Evolutionary conservation across 345 rosid genomes (phyloP).

Genomic region (Citrus hindsii): DNA sequence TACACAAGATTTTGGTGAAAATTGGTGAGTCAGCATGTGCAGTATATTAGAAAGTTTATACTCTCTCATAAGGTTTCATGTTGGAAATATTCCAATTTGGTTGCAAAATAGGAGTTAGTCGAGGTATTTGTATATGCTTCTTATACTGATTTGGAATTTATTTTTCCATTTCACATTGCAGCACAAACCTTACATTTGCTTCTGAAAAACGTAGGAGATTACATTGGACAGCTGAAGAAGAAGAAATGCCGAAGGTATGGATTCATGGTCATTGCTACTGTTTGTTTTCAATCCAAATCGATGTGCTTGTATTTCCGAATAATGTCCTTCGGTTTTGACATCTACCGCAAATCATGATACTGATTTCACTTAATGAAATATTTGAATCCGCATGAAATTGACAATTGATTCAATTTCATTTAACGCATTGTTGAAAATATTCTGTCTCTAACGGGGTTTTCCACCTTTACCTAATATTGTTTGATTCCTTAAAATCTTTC

Average conservation of each 20-base stretch:
- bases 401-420: not conserved
- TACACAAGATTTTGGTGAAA: no score
- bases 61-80: no score
- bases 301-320: not conserved
- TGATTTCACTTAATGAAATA: not conserved
- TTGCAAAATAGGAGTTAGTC: no score
- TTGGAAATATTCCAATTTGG: no score
- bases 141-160: no score
- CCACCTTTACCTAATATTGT: not conserved
- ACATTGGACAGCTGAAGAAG: constrained; percentile 41
- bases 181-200: not conserved
- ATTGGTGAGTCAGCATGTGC: no score
- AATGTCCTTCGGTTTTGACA: not conserved
- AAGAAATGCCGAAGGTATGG: constrained; percentile 39
- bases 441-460: not conserved
- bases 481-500: not conserved
- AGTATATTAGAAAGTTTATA: no score
- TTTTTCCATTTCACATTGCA: no score
- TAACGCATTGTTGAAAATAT: not conserved
- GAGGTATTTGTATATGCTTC: no score
- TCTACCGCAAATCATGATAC: not conserved
- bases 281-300: not conserved
- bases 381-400: not conserved
- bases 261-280: not conserved
- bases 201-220: constrained; percentile 30